phyloP scores from a whole-genome alignment of 768 basidiomycete genomes.

The Strobilomyces dryophilus region DNA sequence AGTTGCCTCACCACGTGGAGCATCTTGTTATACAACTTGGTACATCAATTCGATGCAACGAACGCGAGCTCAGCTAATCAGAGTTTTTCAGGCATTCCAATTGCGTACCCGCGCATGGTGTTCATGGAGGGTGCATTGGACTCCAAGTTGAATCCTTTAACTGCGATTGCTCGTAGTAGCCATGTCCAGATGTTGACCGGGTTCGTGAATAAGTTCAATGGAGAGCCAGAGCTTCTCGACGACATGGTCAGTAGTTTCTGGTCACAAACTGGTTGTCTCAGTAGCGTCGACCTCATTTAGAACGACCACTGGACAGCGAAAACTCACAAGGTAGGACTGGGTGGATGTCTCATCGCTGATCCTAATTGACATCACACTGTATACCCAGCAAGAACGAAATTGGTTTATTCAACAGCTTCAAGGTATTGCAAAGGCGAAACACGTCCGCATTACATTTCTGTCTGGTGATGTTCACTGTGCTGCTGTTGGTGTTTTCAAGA shows the following conservation, averaged over 20 bases:
- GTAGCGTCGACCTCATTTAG: slow-evolving; percentile 48
- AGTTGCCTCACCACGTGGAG: slow-evolving; percentile 62
- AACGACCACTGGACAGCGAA: slow-evolving; percentile 94
- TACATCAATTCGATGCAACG: slow-evolving; percentile 15
- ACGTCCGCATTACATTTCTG: slow-evolving; percentile 76
- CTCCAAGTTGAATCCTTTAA: slow-evolving; percentile 81
- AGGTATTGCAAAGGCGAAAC: slow-evolving; percentile 55
- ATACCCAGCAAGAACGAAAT: slow-evolving; percentile 78
- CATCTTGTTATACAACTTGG: slow-evolving; percentile 86
- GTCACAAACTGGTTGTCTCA: slow-evolving; percentile 23
- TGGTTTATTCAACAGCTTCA: slow-evolving; percentile 81
- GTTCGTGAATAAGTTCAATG: slow-evolving; percentile 88
- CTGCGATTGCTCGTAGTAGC: slow-evolving; percentile 62
- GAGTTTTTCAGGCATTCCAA: slow-evolving; percentile 54
- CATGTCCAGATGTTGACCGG: slow-evolving; percentile 59
- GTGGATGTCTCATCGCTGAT: background rate
- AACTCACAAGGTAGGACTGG: slow-evolving; percentile 56
- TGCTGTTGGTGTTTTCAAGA: slow-evolving; percentile 76
- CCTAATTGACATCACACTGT: background rate
- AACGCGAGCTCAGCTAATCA: background rate
- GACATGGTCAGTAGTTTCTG: slow-evolving; percentile 59
- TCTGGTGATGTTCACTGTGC: slow-evolving; percentile 95
- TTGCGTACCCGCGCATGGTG: slow-evolving; percentile 92
- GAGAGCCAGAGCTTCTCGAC: slow-evolving; percentile 90
- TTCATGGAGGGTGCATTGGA: slow-evolving; percentile 79